These are phyloP conservation scores for Coelastrella sp. DNA, from an alignment of 139 green algal genomes.

Conservation along the genomic window DNA sequence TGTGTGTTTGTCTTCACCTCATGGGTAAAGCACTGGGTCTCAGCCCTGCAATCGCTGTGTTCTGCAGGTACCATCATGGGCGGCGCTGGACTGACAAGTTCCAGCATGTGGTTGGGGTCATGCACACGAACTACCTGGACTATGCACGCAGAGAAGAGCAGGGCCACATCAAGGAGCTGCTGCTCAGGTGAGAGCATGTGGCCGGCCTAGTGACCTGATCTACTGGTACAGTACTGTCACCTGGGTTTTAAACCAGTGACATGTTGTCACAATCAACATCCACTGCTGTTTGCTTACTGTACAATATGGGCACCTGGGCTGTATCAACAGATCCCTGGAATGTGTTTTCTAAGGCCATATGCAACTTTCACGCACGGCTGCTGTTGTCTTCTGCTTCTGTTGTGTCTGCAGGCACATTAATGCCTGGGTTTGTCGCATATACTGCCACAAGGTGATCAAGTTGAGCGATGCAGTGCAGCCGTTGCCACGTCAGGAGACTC, in stretches of 20 bases:
- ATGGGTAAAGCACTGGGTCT: no score
- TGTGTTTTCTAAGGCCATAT: no score
- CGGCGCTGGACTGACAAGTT: constrained; percentile 98
- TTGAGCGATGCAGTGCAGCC: constrained; percentile 96
- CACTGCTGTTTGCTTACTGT: no score
- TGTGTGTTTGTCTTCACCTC: not conserved
- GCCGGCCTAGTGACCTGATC: no score
- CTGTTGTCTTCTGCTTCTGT: no score
- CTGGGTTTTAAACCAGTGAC: no score
- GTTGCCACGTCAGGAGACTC: constrained; percentile 82
- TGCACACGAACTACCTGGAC: constrained; percentile 99
- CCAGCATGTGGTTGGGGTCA: constrained; percentile 95
- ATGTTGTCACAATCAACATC: no score
- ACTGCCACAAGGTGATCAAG: constrained; percentile 96
- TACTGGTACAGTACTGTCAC: not conserved
- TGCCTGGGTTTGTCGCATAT: constrained; percentile 76
- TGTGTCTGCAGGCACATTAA: constrained; percentile 74
- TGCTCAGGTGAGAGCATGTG: constrained; percentile 52
- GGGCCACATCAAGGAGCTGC: constrained; percentile 76
- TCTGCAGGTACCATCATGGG: constrained; percentile 94
- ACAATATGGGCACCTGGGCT: no score
- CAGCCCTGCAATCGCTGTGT: no score
- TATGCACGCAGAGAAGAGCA: constrained; percentile 90
- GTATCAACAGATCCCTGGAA: no score
- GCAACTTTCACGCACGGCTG: no score